These are phyloP conservation scores for Serendipita indica DNA, from an alignment of 768 basidiomycete genomes.

Conservation along the genomic window DNA sequence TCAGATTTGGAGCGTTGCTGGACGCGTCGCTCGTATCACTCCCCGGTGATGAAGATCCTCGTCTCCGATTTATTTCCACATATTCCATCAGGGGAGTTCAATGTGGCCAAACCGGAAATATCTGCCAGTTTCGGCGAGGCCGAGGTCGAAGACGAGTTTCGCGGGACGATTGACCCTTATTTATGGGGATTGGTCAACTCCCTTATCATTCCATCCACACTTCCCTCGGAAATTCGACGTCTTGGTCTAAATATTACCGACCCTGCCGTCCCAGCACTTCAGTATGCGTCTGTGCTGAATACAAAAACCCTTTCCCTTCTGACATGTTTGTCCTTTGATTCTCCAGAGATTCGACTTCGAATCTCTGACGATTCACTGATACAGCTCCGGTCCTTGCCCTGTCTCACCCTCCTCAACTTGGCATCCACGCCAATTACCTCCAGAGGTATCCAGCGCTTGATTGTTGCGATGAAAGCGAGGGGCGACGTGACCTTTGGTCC, in stretches of 20 bases:
- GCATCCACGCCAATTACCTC: background rate
- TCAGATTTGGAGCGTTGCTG: background rate
- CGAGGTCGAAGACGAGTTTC: background rate
- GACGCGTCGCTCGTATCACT: background rate
- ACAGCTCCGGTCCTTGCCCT: background rate
- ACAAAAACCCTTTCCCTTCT: background rate
- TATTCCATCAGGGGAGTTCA: background rate
- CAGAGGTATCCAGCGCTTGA: background rate
- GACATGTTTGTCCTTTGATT: background rate
- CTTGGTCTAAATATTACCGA: background rate
- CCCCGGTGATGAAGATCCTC: background rate
- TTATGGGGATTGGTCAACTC: background rate
- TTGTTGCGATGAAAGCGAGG: background rate
- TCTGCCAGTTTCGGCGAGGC: background rate
- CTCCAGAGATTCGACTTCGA: background rate
- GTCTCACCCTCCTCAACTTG: constrained; percentile 1
- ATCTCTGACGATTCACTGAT: background rate
- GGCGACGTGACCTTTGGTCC: background rate
- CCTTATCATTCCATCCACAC: background rate
- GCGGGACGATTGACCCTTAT: background rate
- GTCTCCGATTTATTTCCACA: background rate
- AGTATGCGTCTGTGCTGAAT: background rate
- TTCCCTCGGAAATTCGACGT: background rate
- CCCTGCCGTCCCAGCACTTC: background rate
- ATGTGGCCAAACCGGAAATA: background rate